Percentiles rank a stretch among this genome's conserved stretches.
Evolutionary conservation across 2,329 filamentous ascomycete species (phyloP).

Genomic region (Paecilomyces dactylethromorphus): DNA sequence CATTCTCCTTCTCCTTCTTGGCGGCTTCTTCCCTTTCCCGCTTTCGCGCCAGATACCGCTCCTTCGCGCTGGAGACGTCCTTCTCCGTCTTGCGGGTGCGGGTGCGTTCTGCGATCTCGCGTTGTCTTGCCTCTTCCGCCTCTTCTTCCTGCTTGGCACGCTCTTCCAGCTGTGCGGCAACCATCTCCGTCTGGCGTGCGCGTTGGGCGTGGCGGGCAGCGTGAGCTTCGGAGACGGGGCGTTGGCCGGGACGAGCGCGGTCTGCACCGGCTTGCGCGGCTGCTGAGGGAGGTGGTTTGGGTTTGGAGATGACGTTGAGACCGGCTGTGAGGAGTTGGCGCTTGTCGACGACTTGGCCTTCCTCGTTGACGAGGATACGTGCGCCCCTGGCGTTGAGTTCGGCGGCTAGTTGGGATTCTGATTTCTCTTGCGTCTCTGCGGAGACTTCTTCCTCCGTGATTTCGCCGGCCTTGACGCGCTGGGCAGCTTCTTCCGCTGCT

Average conservation of each 20-base stretch:
- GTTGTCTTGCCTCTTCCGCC: constrained; percentile 50
- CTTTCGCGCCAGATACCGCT: constrained; percentile 57
- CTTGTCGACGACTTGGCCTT: constrained; percentile 59
- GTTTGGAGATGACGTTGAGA: constrained; percentile 53
- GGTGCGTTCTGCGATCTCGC: constrained; percentile 47
- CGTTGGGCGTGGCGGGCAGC: constrained; percentile 39
- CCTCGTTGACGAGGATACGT: constrained; percentile 54
- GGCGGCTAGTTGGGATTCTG: constrained; percentile 48
- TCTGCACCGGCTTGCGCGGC: constrained; percentile 11
- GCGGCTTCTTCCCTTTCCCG: constrained; percentile 42
- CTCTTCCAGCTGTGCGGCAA: constrained; percentile 54
- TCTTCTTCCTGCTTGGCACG: constrained; percentile 50
- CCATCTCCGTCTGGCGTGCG: constrained; percentile 54
- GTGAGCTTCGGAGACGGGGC: constrained; percentile 21
- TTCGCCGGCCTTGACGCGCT: constrained; percentile 28
- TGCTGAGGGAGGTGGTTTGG: constrained; percentile 29
- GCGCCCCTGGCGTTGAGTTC: constrained; percentile 48
- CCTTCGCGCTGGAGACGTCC: constrained; percentile 55
- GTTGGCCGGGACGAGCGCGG: constrained; percentile 9
- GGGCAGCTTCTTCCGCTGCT: constrained; percentile 43
- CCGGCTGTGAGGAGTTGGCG: constrained; percentile 56
- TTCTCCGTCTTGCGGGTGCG: constrained; percentile 53
- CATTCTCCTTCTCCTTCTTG: constrained; percentile 16
- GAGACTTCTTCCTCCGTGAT: constrained; percentile 19
- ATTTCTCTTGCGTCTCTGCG: constrained; percentile 34